These are phyloP conservation scores for Euphrasia arctica DNA, from an alignment of 305 asterid species.

Conservation along the genomic window DNA sequence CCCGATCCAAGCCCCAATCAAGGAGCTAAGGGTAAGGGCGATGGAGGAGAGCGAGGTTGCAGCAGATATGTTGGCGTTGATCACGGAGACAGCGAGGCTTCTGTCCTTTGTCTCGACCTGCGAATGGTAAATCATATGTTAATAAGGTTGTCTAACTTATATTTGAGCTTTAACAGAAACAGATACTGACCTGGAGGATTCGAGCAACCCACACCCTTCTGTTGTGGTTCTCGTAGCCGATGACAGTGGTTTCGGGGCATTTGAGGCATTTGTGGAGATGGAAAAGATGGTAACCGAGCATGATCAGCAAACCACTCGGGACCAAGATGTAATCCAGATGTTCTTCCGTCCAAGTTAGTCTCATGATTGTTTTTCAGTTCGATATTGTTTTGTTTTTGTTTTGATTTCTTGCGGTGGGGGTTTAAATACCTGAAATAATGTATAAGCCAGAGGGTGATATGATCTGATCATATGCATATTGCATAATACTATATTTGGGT, in stretches of 20 bases:
- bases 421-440: background rate
- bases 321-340: conserved; percentile 54
- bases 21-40: conserved; percentile 44
- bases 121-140: background rate
- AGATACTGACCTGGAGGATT: conserved; percentile 47
- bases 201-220: conserved; percentile 57
- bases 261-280: conserved; percentile 51
- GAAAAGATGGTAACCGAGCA: conserved; percentile 56
- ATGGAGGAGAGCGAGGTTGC: conserved; percentile 42
- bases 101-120: conserved; percentile 58
- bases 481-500: background rate
- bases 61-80: conserved; percentile 37
- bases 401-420: background rate
- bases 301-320: conserved; percentile 48
- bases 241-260: conserved; percentile 39
- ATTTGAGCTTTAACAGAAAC: background rate
- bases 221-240: conserved; percentile 61
- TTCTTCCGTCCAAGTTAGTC: conserved; percentile 48
- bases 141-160: no score
- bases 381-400: background rate
- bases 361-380: conserved; percentile 30
- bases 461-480: no score
- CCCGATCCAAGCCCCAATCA: conserved; percentile 54
- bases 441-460: no score
- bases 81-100: conserved; percentile 42